Evolutionary conservation across 1,284 basidiomycete species (phyloP), one percentile per base, ranked within the genome.

Genomic region (Pseudozyma tsukubaensis): DNA sequence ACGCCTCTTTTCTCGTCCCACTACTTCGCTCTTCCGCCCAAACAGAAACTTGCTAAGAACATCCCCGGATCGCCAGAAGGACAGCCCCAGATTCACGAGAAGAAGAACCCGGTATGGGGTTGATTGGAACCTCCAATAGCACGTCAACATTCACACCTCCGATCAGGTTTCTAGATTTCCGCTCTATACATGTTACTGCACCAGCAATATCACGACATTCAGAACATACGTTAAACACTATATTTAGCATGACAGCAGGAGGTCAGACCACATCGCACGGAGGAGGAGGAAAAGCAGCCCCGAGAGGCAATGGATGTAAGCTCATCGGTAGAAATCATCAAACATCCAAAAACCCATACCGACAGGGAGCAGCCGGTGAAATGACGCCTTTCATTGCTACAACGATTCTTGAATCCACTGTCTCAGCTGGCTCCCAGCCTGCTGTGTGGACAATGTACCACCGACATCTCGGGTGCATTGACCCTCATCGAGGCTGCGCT

Each of bases 11-110:
- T 50, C 6, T 40, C 44, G 55, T n/a, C 21, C 48, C 6, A 29
- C 24, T 3, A 29, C 6, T 6, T 29, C 3, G 24, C 24, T 29
- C 24, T 29, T 6, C 24, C 24, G 6, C 3, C 6, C 24, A 29
- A 7, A 50, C 83, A 97, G 94, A 94, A 94, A 80, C 88, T 98
- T 59, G 89, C 88, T 58, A 99, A 99, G 88, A 91, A 89, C 61
- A 97, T 99, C 76, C 96, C 97, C 36, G 95, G 94, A 19, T 88
- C 93, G 54, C 92, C 96, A 70, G 89, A 88, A 79, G 94, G 92
- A 77, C 89, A 93, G 86, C 88, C 89, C 48, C 94, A 90, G 72
- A 90, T 99, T 83, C 93, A 98, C 85, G 94, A 98, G 85, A 90
- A 94, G 85, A 89, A 90, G 86, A 92, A 88, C 76, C 94, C 94